Evolutionary conservation across 1,284 basidiomycete genomes (phyloP).

Genomic region (Ustilago bromivora): DNA sequence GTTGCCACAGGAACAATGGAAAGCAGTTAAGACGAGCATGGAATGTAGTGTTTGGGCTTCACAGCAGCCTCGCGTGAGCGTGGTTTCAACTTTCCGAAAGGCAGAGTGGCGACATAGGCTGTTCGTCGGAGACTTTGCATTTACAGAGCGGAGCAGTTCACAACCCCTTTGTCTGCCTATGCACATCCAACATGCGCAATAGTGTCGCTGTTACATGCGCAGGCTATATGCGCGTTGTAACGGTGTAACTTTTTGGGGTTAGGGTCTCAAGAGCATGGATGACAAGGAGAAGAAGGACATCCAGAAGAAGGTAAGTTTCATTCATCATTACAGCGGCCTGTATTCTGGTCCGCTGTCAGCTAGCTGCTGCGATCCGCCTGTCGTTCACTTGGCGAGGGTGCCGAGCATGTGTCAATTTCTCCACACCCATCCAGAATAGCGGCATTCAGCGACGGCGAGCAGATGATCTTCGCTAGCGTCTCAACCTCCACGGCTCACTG

Average conservation of each 20-base stretch:
- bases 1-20: not conserved
- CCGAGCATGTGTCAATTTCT: too few relatives aligned
- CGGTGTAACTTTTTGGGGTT: too few relatives aligned
- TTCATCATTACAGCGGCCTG: too few relatives aligned
- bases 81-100: not conserved
- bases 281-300: constrained; percentile 82
- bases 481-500: not conserved
- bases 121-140: not conserved
- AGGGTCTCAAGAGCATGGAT: constrained; percentile 76
- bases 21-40: not conserved
- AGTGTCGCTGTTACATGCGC: too few relatives aligned
- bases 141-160: not conserved
- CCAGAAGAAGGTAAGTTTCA: constrained; percentile 81
- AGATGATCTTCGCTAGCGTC: not conserved
- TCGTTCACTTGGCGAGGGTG: too few relatives aligned
- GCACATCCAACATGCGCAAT: not conserved
- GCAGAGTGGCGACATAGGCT: not conserved
- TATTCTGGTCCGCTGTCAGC: too few relatives aligned
- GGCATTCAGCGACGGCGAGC: too few relatives aligned
- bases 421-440: not conserved
- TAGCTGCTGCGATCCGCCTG: too few relatives aligned
- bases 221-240: too few relatives aligned
- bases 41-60: not conserved
- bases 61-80: not conserved
- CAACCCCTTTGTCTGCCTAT: not conserved